These are phyloP conservation scores for Hypocrella siamensis DNA, from an alignment of 2,329 filamentous ascomycete species.

Conservation along the genomic window DNA sequence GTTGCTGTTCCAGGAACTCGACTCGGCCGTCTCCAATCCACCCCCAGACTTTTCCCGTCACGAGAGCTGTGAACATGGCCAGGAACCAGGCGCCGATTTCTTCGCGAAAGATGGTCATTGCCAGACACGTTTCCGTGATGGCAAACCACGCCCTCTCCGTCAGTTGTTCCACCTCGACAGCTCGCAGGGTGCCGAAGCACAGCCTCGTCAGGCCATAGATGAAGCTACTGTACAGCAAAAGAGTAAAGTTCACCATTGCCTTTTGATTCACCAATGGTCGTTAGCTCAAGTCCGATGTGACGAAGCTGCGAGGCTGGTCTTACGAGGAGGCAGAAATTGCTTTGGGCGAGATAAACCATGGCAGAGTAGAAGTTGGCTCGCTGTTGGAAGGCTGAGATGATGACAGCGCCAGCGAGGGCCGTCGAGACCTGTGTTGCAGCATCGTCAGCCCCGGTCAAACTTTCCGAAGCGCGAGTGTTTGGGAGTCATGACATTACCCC, in stretches of 20 bases:
- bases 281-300: not conserved
- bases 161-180: slow-evolving; percentile 90
- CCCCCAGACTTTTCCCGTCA: slow-evolving; percentile 93
- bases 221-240: slow-evolving; percentile 65
- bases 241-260: slow-evolving; percentile 83
- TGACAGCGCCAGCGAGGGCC: slow-evolving; percentile 66
- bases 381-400: slow-evolving; percentile 85
- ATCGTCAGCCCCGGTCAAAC: not conserved
- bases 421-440: slow-evolving; percentile 49
- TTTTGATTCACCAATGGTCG: slow-evolving; percentile 16
- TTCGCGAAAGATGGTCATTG: slow-evolving; percentile 96
- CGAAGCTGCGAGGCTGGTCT: slow-evolving; percentile 11
- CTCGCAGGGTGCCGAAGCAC: slow-evolving; percentile 78
- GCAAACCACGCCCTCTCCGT: slow-evolving; percentile 98
- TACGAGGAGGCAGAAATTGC: slow-evolving; percentile 88
- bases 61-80: slow-evolving; percentile 84
- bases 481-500: slow-evolving; percentile 30
- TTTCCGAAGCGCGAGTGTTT: not conserved
- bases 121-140: slow-evolving; percentile 87
- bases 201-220: slow-evolving; percentile 80
- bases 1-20: slow-evolving; percentile 89
- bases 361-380: slow-evolving; percentile 97
- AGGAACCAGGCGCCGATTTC: slow-evolving; percentile 91
- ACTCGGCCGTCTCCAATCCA: slow-evolving; percentile 96
- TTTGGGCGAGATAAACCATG: slow-evolving; percentile 91